Percentiles rank a stretch among this genome's conserved stretches.
Evolutionary conservation across 495 filamentous ascomycete genomes (phyloP).

Genomic region (Extremus antarcticus): DNA sequence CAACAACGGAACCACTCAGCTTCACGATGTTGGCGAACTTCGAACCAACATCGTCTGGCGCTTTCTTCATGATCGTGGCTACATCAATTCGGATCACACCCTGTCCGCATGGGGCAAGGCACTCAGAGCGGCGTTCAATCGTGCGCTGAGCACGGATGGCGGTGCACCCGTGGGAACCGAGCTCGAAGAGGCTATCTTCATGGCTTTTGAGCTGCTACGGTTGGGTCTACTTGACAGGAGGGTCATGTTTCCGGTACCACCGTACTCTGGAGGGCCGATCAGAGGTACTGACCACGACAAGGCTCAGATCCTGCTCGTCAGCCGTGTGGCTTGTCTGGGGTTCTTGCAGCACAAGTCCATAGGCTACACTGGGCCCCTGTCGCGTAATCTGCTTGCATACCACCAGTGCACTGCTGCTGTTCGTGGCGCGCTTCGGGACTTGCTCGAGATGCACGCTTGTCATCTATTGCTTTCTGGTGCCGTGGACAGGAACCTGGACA

Average conservation of each 20-base stretch:
- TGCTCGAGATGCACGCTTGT: conserved; percentile 62
- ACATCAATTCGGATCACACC: conserved; percentile 67
- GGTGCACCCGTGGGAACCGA: conserved; percentile 17
- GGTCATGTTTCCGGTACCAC: conserved; percentile 39
- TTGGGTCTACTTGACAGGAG: conserved; percentile 62
- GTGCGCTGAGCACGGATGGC: conserved; percentile 28
- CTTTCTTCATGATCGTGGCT: conserved; percentile 80
- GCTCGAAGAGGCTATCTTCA: conserved; percentile 54
- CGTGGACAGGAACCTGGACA: conserved; percentile 42
- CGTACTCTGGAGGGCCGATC: conserved; percentile 43
- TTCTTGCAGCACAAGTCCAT: conserved; percentile 71
- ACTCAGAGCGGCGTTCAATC: conserved; percentile 50
- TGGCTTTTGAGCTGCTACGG: conserved; percentile 70
- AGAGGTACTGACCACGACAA: conserved; percentile 18
- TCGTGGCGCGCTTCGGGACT: conserved; percentile 63
- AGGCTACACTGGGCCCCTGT: conserved; percentile 90
- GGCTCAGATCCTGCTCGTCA: conserved; percentile 61
- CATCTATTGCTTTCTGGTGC: conserved; percentile 71
- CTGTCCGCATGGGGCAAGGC: conserved; percentile 78
- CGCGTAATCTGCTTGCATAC: conserved; percentile 77
- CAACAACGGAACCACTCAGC: conserved; percentile 8
- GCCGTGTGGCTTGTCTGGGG: conserved; percentile 70
- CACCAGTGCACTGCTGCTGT: conserved; percentile 72
- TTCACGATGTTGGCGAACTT: conserved; percentile 45
- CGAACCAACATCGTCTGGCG: conserved; percentile 70